Evolutionary conservation across 75 land plant species (phyloP).

Genomic region (Chamaecyparis obtusa): DNA sequence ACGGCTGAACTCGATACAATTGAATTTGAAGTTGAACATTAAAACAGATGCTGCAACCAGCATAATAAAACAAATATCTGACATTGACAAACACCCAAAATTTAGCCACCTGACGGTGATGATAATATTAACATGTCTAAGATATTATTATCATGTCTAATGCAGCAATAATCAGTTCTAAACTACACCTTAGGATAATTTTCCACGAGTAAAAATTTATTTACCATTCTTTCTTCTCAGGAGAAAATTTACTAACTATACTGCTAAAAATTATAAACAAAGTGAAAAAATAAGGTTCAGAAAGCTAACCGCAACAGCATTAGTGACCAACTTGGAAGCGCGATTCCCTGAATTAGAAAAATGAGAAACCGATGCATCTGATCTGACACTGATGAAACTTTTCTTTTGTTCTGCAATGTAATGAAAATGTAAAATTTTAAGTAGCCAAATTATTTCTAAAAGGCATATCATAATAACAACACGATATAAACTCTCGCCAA

Average conservation of each 20-base stretch:
- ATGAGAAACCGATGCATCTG: background rate
- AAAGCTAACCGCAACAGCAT: conserved; percentile 17
- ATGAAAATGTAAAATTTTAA: background rate
- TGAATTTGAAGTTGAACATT: background rate
- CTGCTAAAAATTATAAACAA: background rate
- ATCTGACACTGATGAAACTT: background rate
- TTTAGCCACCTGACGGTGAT: background rate
- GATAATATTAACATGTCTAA: background rate
- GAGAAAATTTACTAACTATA: background rate
- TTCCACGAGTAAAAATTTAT: background rate
- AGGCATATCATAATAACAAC: background rate
- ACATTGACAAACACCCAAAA: background rate
- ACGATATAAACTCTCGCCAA: background rate
- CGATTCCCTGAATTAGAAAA: background rate
- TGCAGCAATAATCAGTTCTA: background rate
- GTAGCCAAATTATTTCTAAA: background rate
- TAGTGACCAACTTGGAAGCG: conserved; percentile 13
- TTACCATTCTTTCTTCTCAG: background rate
- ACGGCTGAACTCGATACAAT: background rate
- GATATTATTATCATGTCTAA: background rate
- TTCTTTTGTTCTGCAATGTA: background rate
- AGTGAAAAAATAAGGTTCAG: background rate
- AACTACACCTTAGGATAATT: background rate
- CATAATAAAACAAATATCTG: background rate
- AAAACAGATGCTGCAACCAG: background rate